Evolutionary conservation across 257 asterid genomes (phyloP).

Genomic region (Nicotiana undulata): DNA sequence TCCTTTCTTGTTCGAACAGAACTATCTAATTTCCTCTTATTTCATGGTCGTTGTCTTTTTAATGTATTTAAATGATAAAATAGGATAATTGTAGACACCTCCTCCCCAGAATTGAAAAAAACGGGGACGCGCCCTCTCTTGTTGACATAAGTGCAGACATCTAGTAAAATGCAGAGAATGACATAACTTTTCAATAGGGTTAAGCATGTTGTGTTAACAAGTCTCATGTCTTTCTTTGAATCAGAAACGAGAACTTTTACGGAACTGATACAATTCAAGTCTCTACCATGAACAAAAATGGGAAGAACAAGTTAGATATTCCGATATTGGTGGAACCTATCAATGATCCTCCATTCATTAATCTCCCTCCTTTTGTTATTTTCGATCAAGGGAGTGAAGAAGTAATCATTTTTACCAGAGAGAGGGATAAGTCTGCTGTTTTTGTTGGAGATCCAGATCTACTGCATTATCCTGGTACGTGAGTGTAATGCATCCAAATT

Average conservation of each 20-base stretch:
- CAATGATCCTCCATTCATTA: conserved; percentile 77
- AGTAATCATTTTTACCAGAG: conserved; percentile 40
- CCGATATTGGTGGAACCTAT: conserved; percentile 75
- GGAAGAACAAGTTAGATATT: conserved; percentile 51
- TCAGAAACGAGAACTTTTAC: conserved; percentile 58
- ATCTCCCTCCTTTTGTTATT: conserved; percentile 58
- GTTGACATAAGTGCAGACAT: neutral
- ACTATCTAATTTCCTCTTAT: neutral
- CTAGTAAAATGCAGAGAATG: neutral
- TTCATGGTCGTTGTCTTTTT: neutral
- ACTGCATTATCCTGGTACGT: conserved; percentile 61
- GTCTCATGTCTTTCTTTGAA: conserved; percentile 6
- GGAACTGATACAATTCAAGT: conserved; percentile 59
- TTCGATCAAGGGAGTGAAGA: conserved; percentile 47
- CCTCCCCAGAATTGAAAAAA: neutral
- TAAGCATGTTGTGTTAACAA: neutral
- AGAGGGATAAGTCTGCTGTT: conserved; percentile 24
- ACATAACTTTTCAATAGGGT: neutral
- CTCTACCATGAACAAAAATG: conserved; percentile 59
- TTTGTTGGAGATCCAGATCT: conserved; percentile 77
- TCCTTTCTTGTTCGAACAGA: neutral
- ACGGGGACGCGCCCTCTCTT: neutral
- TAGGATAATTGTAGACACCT: neutral
- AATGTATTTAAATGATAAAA: neutral
- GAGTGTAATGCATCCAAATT: neutral